Evolutionary conservation across 1,284 basidiomycete species (phyloP).

Genomic region (Meira nashicola): DNA sequence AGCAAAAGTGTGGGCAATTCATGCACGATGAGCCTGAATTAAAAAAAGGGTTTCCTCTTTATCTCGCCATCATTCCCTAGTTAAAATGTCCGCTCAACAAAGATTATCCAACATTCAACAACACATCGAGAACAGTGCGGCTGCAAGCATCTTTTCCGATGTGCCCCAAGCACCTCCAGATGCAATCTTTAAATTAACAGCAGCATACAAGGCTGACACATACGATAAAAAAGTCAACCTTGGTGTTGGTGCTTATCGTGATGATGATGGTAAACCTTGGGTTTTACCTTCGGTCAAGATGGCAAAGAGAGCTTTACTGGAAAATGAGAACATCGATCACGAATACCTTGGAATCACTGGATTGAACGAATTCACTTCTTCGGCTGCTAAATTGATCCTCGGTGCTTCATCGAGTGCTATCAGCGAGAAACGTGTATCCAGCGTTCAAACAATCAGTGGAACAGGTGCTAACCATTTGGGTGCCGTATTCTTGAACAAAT

Average conservation of each 20-base stretch:
- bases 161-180: constrained; percentile 41
- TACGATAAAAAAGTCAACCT: constrained; percentile 82
- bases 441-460: constrained; percentile 72
- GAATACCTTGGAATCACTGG: constrained; percentile 92
- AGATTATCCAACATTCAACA: constrained; percentile 30
- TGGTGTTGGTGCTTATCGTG: constrained; percentile 59
- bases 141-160: constrained; percentile 22
- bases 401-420: constrained; percentile 70
- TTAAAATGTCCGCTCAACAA: constrained; percentile 11
- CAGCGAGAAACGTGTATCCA: constrained; percentile 58
- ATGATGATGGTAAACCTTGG: constrained; percentile 55
- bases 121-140: constrained; percentile 21
- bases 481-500: constrained; percentile 77
- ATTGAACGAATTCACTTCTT: constrained; percentile 71
- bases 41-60: too few species aligned
- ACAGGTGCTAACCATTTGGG: constrained; percentile 93
- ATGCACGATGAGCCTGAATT: too few species aligned
- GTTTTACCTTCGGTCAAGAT: constrained; percentile 55
- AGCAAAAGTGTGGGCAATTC: too few species aligned
- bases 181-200: constrained; percentile 81
- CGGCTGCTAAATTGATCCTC: constrained; percentile 76
- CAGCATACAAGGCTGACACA: constrained; percentile 77
- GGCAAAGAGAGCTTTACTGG: constrained; percentile 68
- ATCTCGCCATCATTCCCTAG: too few species aligned
- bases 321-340: constrained; percentile 73